Evolutionary conservation across 768 basidiomycete species (phyloP), one percentile per base, ranked within the genome.

Genomic region (Termitomyces sp.): DNA sequence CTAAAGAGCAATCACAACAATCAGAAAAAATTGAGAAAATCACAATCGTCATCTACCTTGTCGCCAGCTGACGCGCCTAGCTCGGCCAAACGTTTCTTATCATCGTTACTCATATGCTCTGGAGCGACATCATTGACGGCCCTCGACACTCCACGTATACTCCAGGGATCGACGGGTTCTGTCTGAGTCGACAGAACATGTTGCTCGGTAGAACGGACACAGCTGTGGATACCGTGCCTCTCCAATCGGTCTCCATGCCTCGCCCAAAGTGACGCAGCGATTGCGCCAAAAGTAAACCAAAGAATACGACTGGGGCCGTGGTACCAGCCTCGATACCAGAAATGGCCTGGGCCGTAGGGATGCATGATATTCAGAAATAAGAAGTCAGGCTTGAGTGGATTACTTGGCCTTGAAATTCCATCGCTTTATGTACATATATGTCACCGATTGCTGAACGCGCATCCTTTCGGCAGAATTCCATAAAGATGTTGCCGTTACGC

Each of bases 211-310:
- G 64, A 64, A 55, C 74, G 71, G 53, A 67, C 57, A 61, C 77
- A 79, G 60, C 73, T 69, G 26, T 20, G n/a, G 3, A 3, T 43
- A 43, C 71, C 60, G 57, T 50, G 50, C 66, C 65, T 40, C 63
- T 61, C 40, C 49, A 57, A 16, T 67, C 70, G 53, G 41, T 78
- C 75, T 41, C 78, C 77, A 63, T 75, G 76, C 68, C 76, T 77
- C 13, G 75, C 69, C 73, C 69, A 76, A 47, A 70, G 69, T n/a
- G 71, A 72, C 43, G 76, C 77, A 53, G 72, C 65, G 3, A 72
- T 73, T 6, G 83, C 86, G 60, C 88, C 89, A 63, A 88, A 20
- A 64, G 79, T 9, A 76, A 90, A 88, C 88, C 88, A 90, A 68
- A 89, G 33, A 56, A 88, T 44, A 62, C 88, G 85, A 47, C 82